Evolutionary conservation across 208 protist species (phyloP).

Genomic region (Herpetomonas samuelpessoai): DNA sequence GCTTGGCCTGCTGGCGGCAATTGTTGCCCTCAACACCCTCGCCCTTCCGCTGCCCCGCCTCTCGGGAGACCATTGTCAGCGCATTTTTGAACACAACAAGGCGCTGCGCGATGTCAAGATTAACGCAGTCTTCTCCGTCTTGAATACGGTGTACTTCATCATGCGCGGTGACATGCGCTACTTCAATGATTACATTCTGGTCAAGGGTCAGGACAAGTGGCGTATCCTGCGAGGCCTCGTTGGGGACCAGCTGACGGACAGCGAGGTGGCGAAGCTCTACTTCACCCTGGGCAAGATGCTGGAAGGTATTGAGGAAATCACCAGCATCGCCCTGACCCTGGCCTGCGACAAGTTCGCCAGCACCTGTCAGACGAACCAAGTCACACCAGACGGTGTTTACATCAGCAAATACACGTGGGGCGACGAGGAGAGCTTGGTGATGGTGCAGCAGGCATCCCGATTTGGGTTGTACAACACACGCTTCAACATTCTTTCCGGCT

Average conservation of each 20-base stretch:
- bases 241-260: background rate
- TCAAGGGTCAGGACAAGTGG: background rate
- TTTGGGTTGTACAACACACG: slow-evolving; percentile 10
- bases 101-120: background rate
- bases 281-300: slow-evolving; percentile 8
- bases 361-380: slow-evolving; percentile 2
- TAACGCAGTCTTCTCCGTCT: slow-evolving; percentile 3
- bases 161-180: slow-evolving; percentile 10
- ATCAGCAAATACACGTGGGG: slow-evolving; percentile 10
- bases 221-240: background rate
- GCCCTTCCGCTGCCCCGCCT: background rate
- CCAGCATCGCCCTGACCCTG: slow-evolving; percentile 10
- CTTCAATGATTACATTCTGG: slow-evolving; percentile 17
- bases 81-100: background rate
- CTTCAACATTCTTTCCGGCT: slow-evolving; percentile 8
- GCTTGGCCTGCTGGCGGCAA: background rate
- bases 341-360: background rate
- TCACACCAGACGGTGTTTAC: slow-evolving; percentile 1
- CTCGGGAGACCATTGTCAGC: background rate
- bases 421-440: slow-evolving; percentile 5
- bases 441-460: background rate
- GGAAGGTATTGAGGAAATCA: slow-evolving; percentile 6
- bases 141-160: slow-evolving; percentile 12
- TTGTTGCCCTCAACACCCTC: background rate
- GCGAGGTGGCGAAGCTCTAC: background rate